Evolutionary conservation across 441 rosid genomes (phyloP), one percentile per base, ranked within the genome.

Genomic region (Macaranga tanarius): DNA sequence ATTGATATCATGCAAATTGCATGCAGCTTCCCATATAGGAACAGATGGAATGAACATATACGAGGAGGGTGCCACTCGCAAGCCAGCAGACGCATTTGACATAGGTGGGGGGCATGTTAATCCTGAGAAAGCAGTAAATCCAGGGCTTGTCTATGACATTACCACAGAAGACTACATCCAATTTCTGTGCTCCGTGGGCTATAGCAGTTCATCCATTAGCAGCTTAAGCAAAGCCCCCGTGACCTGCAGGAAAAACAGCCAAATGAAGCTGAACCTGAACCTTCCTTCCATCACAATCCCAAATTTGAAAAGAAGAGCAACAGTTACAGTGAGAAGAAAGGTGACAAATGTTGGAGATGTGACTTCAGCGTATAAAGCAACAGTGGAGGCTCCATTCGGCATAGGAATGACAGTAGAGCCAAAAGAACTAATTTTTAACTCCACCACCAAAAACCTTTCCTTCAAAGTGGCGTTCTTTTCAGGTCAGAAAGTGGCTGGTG

Each of bases 231-330:
- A 58, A 15, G 59, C 76, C 40, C 20, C 31, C 11, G 50, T 58
- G 66, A 62, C 70, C 19, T 89, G 95, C 80, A 67, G 64, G 44
- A 78, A 71, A 71, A 79, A 65, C 67, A 64, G 20, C 40, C 71
- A 75, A 22, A 45, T 58, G 7, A 74, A 68, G 65, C 74, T 78
- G 59, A 79, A 86, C 60, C 84, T 87, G 17, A 88, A 88, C 75
- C 84, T 85, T 42, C 90, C 92, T 25, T 86, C 89, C 22, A 81
- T 88, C 76, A 77, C 79, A 2, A 80, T 88, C 42, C 89, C 92
- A 56, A 70, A 78, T 62, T 84, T 88, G n/a, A 77, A 23, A 66
- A 68, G 65, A 26, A 73, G 60, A 62, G 74, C 74, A 4, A 82
- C 80, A 62, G 74, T 76, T 3, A 82, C 80, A 10, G 85, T 88